Percentiles rank a stretch among this genome's conserved stretches.
phyloP scores from a whole-genome alignment of 2,329 filamentous ascomycete species.

The Dactylella cylindrospora region DNA sequence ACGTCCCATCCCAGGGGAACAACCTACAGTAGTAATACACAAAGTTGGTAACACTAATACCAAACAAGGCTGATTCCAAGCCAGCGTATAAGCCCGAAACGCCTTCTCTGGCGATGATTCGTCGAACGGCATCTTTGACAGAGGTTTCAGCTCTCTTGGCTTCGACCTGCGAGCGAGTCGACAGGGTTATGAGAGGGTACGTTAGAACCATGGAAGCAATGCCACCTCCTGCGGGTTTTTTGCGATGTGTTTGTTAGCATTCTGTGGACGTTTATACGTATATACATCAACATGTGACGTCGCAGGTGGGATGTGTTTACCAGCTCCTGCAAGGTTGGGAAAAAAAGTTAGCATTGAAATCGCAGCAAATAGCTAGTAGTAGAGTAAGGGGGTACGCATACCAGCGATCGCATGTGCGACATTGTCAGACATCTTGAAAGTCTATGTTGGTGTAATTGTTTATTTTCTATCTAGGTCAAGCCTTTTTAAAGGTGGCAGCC shows the following conservation, averaged over 20 bases:
- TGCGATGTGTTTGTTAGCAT: neutral
- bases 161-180: conserved; percentile 95
- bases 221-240: conserved; percentile 82
- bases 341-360: conserved; percentile 2
- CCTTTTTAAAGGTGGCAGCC: no score
- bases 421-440: conserved; percentile 64
- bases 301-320: conserved; percentile 2
- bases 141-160: conserved; percentile 86
- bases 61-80: conserved; percentile 89
- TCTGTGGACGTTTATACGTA: no score
- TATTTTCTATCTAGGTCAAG: no score
- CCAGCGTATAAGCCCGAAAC: conserved; percentile 86
- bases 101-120: conserved; percentile 89
- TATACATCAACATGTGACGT: neutral
- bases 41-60: conserved; percentile 98
- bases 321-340: conserved; percentile 15
- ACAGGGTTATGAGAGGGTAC: conserved; percentile 96
- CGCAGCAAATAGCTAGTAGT: neutral
- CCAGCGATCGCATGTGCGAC: conserved; percentile 92
- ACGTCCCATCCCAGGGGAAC: neutral
- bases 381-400: neutral
- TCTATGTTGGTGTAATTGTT: neutral
- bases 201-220: conserved; percentile 95
- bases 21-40: conserved; percentile 92
- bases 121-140: conserved; percentile 77